Evolutionary conservation across 192 early-diverging fungal species (phyloP).

Genomic region (Coemansia sp.): DNA sequence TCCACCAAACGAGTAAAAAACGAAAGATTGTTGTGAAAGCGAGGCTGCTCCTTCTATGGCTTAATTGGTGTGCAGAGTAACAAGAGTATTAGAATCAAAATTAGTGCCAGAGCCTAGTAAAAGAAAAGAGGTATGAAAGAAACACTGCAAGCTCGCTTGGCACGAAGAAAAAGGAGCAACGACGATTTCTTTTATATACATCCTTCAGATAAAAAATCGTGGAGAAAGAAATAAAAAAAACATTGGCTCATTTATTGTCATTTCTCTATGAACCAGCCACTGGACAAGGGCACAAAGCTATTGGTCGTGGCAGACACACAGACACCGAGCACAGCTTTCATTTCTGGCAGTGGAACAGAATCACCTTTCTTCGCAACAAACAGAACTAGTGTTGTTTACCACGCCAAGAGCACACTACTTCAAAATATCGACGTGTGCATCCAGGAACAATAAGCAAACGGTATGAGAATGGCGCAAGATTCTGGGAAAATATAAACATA

Average conservation of each 20-base stretch:
- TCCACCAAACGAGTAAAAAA: too few species aligned
- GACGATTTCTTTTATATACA: background rate
- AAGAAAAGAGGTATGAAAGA: background rate
- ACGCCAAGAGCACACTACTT: background rate
- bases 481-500: conserved; percentile 3
- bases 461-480: background rate
- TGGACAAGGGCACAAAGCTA: background rate
- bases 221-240: background rate
- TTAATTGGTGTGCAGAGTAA: background rate
- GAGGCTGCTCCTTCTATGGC: background rate
- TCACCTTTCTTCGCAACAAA: background rate
- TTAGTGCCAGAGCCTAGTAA: background rate
- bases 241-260: background rate
- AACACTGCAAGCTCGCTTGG: background rate
- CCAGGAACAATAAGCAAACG: background rate
- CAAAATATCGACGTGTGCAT: background rate
- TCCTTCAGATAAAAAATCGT: background rate
- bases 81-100: conserved; percentile 7
- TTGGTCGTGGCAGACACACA: background rate
- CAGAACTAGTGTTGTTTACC: background rate
- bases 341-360: background rate
- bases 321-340: too few species aligned
- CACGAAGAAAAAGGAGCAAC: background rate
- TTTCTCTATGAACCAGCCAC: background rate
- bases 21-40: too few species aligned